Conservation (phyloP, 257 asterid species). For the Paraleonurus japonicus region DNA sequence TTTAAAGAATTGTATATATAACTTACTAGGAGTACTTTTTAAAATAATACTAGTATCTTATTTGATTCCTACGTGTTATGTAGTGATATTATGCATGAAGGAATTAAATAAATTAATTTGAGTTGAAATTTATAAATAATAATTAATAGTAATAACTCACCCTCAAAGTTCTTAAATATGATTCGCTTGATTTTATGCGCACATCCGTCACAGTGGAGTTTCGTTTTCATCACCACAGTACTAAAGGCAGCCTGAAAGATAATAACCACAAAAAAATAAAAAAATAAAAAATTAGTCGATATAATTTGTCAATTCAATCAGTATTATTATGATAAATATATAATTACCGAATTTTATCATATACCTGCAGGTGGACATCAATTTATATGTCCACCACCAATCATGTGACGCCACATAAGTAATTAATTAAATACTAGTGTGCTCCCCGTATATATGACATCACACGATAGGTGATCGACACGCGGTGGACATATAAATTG, state of each 20-base stretch:
- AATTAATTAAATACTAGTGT: no score
- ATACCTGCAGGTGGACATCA: no score
- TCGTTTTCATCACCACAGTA: slow-evolving; percentile 67
- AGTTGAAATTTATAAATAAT: background rate
- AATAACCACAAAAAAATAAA: background rate
- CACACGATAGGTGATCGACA: no score
- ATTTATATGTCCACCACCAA: no score
- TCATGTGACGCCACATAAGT: no score
- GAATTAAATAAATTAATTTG: background rate
- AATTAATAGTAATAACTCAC: slow-evolving; percentile 33
- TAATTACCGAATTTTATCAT: no score
- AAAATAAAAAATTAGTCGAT: background rate
- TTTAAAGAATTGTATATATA: no score
- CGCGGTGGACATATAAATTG: no score
- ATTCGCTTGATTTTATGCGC: slow-evolving; percentile 70
- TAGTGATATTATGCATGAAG: background rate
- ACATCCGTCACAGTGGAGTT: slow-evolving; percentile 88
- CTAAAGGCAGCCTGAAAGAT: slow-evolving; percentile 43
- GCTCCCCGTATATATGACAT: no score
- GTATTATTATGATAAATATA: background rate
- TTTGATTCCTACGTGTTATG: background rate
- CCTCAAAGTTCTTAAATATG: slow-evolving; percentile 56
- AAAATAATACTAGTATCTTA: no score
- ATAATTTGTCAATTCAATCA: background rate
- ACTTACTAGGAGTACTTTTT: no score